Evolutionary conservation across 2,329 filamentous ascomycete genomes (phyloP), one percentile per base, ranked within the genome.

Genomic region (Coniochaeta sp.): DNA sequence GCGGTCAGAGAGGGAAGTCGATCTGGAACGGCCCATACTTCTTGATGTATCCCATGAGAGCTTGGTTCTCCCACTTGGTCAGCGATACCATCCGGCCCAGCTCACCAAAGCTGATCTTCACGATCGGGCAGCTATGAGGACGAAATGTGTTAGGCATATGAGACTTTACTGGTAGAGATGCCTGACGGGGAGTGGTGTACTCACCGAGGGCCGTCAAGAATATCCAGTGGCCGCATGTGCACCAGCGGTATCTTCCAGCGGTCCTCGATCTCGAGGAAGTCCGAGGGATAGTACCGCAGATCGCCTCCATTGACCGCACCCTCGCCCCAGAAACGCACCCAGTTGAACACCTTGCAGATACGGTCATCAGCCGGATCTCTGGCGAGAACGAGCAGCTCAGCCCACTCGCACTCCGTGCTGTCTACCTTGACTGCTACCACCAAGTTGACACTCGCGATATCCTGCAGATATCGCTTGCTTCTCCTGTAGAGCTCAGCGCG

Each of bases 351-450:
- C 54, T 22, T 38, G 54, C 31, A 36, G 28, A 57, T 57, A 1
- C 14, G 7, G 28, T 24, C 54, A n/a, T 38, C 22, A n/a, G 3
- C 12, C 11, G 54, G 54, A 12, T 38, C 33, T 4, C 54, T 5
- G 8, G 54, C 54, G 16, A 57, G 54, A 3, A 57, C 4, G 14
- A 57, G 31, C 28, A 57, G 31, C 34, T 57, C 54, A 8, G 54
- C 54, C 54, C 54, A 57, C 6, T 57, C 54, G 54, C 54, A 57
- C 34, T 57, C 54, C n/a, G 54, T 5, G 34, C 54, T 57, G 54
- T 57, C 54, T n/a, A 57, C 31, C 16, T 57, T 57, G 31, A 57
- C 24, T 4, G 54, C 54, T 8, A 57, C 17, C 19, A 24, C 54
- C 28, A 57, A n/a, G 34, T 57, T 57, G 17, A 57, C 33, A 24